phyloP scores from a whole-genome alignment of 2,329 filamentous ascomycete genomes.

The Alternaria tenuissima region DNA sequence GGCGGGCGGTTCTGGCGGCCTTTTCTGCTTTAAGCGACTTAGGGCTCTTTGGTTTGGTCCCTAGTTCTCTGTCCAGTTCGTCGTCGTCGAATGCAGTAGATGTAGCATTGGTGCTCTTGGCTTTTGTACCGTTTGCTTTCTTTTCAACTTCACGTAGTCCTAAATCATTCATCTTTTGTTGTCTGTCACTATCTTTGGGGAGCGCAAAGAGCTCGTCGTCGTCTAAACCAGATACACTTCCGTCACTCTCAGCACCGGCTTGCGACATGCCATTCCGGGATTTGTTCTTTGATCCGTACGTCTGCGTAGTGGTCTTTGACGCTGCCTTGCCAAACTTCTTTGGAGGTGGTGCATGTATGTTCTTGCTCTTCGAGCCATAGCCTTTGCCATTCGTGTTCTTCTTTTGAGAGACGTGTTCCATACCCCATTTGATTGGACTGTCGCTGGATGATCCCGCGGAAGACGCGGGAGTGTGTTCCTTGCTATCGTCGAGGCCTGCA shows the following conservation, averaged over 20 bases:
- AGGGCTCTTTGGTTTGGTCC: not conserved
- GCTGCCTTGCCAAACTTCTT: constrained; percentile 13
- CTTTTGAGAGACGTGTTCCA: constrained; percentile 23
- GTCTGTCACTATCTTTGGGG: not conserved
- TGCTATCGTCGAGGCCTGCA: constrained; percentile 18
- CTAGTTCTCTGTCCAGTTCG: constrained; percentile 6
- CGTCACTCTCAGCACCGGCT: constrained; percentile 4
- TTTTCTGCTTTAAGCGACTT: not conserved
- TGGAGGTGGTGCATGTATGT: constrained; percentile 22
- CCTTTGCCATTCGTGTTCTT: constrained; percentile 4
- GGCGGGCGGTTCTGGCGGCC: constrained; percentile 16
- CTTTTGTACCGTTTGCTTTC: constrained; percentile 6
- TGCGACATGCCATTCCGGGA: not conserved
- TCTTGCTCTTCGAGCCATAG: constrained; percentile 13
- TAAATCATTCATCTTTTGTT: constrained; percentile 3
- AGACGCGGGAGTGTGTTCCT: constrained; percentile 26
- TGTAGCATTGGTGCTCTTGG: not conserved
- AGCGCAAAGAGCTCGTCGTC: constrained; percentile 9
- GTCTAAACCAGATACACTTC: constrained; percentile 8
- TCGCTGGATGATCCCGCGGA: constrained; percentile 11
- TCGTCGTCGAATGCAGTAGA: constrained; percentile 5
- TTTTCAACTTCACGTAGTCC: constrained; percentile 13
- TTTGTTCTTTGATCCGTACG: not conserved
- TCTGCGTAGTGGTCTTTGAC: not conserved
- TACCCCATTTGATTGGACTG: constrained; percentile 11